A percentile compares a stretch with the other conserved stretches of the same genome.
Conservation (phyloP, 768 basidiomycete species). For the Pisolithus tinctorius region DNA sequence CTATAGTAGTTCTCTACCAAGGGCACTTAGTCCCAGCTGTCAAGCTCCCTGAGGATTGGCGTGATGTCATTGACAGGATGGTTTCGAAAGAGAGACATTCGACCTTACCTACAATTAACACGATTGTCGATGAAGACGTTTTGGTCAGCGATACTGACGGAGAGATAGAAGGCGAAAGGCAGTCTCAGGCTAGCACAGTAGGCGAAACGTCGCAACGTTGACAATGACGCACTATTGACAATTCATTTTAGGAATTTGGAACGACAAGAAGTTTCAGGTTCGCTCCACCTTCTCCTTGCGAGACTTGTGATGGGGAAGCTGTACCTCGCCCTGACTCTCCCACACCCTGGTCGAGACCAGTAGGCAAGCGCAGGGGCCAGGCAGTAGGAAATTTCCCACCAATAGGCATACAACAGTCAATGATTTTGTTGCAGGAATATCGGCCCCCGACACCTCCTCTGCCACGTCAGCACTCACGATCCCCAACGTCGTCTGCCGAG, state of each 20-base stretch:
- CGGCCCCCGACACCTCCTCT: slow-evolving; percentile 57
- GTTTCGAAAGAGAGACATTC: slow-evolving; percentile 26
- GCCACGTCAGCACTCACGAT: slow-evolving; percentile 31
- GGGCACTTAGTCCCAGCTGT: slow-evolving; percentile 5
- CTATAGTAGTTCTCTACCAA: background rate
- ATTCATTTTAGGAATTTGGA: slow-evolving; percentile 27
- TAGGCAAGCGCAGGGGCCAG: slow-evolving; percentile 20
- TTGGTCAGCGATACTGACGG: slow-evolving; percentile 18
- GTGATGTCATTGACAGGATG: slow-evolving; percentile 27
- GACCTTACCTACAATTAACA: slow-evolving; percentile 26
- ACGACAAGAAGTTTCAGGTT: slow-evolving; percentile 24
- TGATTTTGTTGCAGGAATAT: slow-evolving; percentile 33
- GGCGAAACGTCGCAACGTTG: slow-evolving; percentile 22
- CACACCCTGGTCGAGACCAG: slow-evolving; percentile 27
- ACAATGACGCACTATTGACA: slow-evolving; percentile 19
- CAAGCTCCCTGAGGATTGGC: slow-evolving; percentile 31
- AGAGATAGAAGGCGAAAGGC: slow-evolving; percentile 23
- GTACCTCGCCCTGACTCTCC: slow-evolving; percentile 30
- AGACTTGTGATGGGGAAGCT: slow-evolving; percentile 28
- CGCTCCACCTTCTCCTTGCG: slow-evolving; percentile 29
- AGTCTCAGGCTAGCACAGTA: slow-evolving; percentile 29
- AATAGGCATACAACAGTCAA: background rate
- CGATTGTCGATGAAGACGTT: slow-evolving; percentile 24
- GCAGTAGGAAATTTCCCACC: slow-evolving; percentile 14
- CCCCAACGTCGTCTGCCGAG: slow-evolving; percentile 26